Conservation (phyloP, 495 filamentous ascomycete genomes). For the Tuber indicum region DNA sequence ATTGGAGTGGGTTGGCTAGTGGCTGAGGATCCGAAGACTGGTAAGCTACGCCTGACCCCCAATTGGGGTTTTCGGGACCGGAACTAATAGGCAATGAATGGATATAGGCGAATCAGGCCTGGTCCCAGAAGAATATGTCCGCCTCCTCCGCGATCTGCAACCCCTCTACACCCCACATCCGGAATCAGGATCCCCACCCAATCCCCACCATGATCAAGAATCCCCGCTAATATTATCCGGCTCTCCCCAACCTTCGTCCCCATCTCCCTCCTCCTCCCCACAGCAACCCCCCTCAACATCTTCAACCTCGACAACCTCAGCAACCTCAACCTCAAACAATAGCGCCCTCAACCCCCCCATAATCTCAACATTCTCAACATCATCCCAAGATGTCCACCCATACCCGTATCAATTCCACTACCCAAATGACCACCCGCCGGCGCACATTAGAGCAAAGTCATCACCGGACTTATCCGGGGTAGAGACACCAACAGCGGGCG, state of each 20-base stretch:
- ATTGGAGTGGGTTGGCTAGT: slow-evolving; percentile 97
- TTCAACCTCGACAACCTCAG: slow-evolving; percentile 21
- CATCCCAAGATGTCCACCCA: slow-evolving; percentile 64
- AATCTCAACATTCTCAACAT: slow-evolving; percentile 68
- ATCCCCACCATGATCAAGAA: slow-evolving; percentile 5
- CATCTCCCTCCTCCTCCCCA: slow-evolving; percentile 24
- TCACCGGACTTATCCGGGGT: slow-evolving; percentile 25
- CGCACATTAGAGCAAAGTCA: slow-evolving; percentile 23
- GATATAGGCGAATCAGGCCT: slow-evolving; percentile 60
- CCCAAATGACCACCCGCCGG: slow-evolving; percentile 32
- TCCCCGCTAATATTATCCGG: slow-evolving; percentile 11
- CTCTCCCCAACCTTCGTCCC: slow-evolving; percentile 46
- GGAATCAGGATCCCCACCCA: slow-evolving; percentile 11
- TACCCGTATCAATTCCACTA: slow-evolving; percentile 55
- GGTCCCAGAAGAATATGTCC: slow-evolving; percentile 94
- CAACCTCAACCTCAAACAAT: slow-evolving; percentile 43
- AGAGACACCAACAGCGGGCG: slow-evolving; percentile 24
- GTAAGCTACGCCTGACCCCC: slow-evolving; percentile 36
- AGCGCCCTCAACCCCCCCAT: slow-evolving; percentile 60
- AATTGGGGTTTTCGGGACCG: slow-evolving; percentile 7
- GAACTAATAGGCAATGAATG: slow-evolving; percentile 16
- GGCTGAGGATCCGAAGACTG: slow-evolving; percentile 89
- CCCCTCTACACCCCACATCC: slow-evolving; percentile 48
- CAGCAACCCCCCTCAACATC: slow-evolving; percentile 6
- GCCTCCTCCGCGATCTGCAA: slow-evolving; percentile 84